Conservation (phyloP, 176 grass and related monocot genomes). For the Avena sativa region DNA sequence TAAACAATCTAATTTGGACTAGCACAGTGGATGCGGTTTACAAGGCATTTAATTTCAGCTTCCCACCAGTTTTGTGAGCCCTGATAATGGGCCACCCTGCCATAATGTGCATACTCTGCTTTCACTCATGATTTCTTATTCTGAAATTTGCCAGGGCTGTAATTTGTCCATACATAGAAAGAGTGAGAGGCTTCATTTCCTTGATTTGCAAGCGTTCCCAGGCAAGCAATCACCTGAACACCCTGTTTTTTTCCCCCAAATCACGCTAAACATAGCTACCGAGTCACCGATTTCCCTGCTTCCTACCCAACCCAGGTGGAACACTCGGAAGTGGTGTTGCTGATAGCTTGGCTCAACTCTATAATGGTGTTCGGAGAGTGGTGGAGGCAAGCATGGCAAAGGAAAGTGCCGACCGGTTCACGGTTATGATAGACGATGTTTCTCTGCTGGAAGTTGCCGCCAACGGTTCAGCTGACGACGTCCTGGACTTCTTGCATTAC, state of each 20-base stretch:
- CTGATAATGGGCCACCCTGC: background rate
- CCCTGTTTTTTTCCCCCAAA: background rate
- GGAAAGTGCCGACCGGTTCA: constrained; percentile 49
- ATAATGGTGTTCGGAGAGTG: constrained; percentile 60
- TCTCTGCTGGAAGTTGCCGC: constrained; percentile 85
- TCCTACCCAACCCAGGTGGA: constrained; percentile 49
- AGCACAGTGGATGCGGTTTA: background rate
- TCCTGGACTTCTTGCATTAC: constrained; percentile 85
- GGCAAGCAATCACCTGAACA: constrained; percentile 44
- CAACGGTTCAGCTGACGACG: constrained; percentile 62
- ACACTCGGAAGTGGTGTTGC: constrained; percentile 42
- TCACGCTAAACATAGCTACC: background rate
- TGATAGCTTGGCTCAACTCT: constrained; percentile 59
- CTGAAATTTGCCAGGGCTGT: constrained; percentile 61
- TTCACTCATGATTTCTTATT: constrained; percentile 11
- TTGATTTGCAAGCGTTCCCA: constrained; percentile 78
- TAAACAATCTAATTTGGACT: background rate
- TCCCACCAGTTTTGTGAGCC: background rate
- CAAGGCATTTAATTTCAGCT: background rate
- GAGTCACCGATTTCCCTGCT: constrained; percentile 23
- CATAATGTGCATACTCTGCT: background rate
- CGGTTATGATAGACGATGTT: constrained; percentile 75
- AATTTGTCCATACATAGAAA: constrained; percentile 78
- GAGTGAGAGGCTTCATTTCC: constrained; percentile 70
- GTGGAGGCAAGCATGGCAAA: constrained; percentile 47